phyloP scores from a whole-genome alignment of 2,329 filamentous ascomycete species.

The Exophiala sp. region DNA sequence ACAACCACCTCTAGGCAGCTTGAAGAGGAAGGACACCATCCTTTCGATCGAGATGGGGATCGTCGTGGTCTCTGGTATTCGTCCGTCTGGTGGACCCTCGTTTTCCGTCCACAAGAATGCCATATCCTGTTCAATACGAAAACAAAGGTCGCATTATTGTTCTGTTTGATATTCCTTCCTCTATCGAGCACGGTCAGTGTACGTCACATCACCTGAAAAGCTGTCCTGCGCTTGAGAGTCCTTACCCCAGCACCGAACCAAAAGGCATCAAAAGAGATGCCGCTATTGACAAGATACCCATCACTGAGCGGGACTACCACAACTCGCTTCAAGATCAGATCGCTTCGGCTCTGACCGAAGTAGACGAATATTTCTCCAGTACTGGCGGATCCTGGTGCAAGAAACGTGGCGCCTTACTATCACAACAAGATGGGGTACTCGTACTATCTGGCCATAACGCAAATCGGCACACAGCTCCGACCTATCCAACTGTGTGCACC shows the following conservation, averaged over 20 bases:
- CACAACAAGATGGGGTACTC: background rate
- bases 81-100: no score
- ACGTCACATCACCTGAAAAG: conserved; percentile 42
- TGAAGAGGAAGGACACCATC: no score
- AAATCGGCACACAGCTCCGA: conserved; percentile 1
- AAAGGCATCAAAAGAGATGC: conserved; percentile 45
- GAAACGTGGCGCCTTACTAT: conserved; percentile 5
- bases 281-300: conserved; percentile 37
- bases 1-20: no score
- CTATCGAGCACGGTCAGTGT: conserved; percentile 53
- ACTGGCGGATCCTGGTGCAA: conserved; percentile 9
- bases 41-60: no score
- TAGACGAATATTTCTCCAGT: conserved; percentile 26
- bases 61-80: no score
- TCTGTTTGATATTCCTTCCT: conserved; percentile 57
- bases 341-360: conserved; percentile 36
- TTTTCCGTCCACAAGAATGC: conserved; percentile 1
- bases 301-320: conserved; percentile 34
- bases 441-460: conserved; percentile 1
- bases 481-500: background rate
- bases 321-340: conserved; percentile 32
- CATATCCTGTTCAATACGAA: conserved; percentile 47
- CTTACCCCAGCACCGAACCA: conserved; percentile 52
- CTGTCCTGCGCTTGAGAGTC: conserved; percentile 40
- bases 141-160: conserved; percentile 44